Conservation (phyloP, 495 filamentous ascomycete genomes). For the Rhizodiscina lignyota region DNA sequence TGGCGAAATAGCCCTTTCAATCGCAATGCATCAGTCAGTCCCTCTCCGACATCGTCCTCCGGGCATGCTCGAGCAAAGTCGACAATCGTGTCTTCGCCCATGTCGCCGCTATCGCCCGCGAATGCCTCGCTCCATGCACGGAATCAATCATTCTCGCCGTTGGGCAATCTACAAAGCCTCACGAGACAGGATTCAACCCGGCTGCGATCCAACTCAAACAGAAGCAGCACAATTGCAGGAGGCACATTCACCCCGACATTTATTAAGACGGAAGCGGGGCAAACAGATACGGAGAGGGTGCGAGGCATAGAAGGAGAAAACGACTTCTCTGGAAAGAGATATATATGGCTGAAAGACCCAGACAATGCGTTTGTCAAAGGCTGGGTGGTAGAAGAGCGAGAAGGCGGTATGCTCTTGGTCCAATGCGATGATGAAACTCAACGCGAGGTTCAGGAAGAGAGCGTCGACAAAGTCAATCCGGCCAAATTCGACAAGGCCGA, state of each 20-base stretch:
- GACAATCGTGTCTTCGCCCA: constrained; percentile 42
- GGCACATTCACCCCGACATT: constrained; percentile 91
- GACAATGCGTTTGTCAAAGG: constrained; percentile 81
- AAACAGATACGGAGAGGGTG: constrained; percentile 47
- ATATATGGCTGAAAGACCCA: constrained; percentile 88
- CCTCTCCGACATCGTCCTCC: constrained; percentile 34
- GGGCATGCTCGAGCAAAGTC: constrained; percentile 52
- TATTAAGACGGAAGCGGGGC: constrained; percentile 68
- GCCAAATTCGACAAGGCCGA: constrained; percentile 98
- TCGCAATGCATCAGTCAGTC: constrained; percentile 44
- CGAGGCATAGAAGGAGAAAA: constrained; percentile 80
- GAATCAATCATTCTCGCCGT: constrained; percentile 40
- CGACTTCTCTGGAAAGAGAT: constrained; percentile 97
- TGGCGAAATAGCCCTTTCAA: constrained; percentile 66
- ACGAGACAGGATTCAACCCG: constrained; percentile 25
- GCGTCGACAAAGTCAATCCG: constrained; percentile 95
- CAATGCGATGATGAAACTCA: constrained; percentile 91
- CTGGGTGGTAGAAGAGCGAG: constrained; percentile 71
- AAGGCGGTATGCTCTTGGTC: constrained; percentile 50
- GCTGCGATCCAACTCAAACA: constrained; percentile 44
- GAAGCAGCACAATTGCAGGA: constrained; percentile 30
- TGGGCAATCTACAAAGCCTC: constrained; percentile 13
- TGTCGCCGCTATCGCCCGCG: constrained; percentile 25
- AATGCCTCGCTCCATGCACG: constrained; percentile 30
- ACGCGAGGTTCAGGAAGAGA: constrained; percentile 67